Evolutionary conservation across 2,329 filamentous ascomycete genomes (phyloP).

Genomic region (Helotiales sp.): DNA sequence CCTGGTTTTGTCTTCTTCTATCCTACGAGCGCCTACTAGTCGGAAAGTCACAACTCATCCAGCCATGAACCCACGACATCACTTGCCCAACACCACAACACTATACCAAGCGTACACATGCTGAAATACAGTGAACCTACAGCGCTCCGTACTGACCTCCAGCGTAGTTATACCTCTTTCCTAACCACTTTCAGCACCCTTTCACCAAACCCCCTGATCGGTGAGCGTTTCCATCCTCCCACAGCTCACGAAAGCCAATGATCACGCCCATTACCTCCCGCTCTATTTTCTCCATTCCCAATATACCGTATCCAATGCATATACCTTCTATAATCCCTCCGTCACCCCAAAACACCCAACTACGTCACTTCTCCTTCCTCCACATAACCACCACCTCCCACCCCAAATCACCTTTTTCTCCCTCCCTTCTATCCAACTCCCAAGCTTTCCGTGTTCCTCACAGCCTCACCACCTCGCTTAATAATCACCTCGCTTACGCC

Average conservation of each 20-base stretch:
- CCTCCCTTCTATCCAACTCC: no score
- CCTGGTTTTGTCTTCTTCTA: no score
- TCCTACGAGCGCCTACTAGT: no score
- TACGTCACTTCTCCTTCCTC: background rate
- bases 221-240: background rate
- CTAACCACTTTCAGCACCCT: background rate
- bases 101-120: background rate
- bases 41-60: no score
- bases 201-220: background rate
- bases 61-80: no score
- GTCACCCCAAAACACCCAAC: background rate
- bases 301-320: background rate
- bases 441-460: conserved; percentile 3
- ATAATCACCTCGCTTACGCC: background rate
- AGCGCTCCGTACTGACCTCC: background rate
- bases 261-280: background rate
- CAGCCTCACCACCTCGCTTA: conserved; percentile 4
- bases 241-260: background rate
- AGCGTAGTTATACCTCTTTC: background rate
- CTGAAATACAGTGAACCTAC: no score
- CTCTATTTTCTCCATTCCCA: background rate
- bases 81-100: background rate
- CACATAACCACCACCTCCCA: background rate
- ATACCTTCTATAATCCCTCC: background rate
- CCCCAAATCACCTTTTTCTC: background rate